Evolutionary conservation across 192 early-diverging fungal species (phyloP), one percentile per base, ranked within the genome.

Genomic region (Funneliformis mosseae): DNA sequence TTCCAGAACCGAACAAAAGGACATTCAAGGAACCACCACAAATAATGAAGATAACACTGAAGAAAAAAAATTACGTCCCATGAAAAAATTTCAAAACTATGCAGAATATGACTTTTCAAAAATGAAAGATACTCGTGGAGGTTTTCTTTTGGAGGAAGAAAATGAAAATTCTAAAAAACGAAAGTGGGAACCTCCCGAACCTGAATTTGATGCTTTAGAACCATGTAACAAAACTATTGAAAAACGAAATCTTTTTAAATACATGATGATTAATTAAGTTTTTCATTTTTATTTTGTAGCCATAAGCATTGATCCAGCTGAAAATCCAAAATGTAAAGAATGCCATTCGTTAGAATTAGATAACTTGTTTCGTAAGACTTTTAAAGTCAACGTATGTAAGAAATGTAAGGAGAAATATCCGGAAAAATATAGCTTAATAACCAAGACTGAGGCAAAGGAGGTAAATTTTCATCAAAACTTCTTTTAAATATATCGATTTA

Each of bases 361-460:
- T 85, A 82, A 89, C 43, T 86, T 90, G 4, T 93, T 93, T 71
- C 66, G 89, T 21, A 88, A 90, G 50, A 84, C 95, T 79, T 98
- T 96, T 83, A 83, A 85, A n/a, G 83, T 95, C 16, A 71, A 74
- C 61, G 92, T 98, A 23, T 99, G 98, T 83, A 77, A 87, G 27
- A 73, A 75, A 41, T 99, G 98, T 81, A 92, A 90, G 74, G 91
- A 94, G 23, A 78, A 83, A 4, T 84, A 88, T 14, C 90, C 95
- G 0, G 97, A 99, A 45, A 95, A 94, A 77, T 99, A 97, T 82
- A 93, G 93, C 73, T 88, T 99, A 55, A 84, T 98, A 59, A 99
- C 97, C 43, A 99, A 99, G 83, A 98, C 98, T 10, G 98, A 99
- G 83, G 95, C 92, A 63, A 94, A 91, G 79, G 89, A 93, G 83